A percentile compares a stretch with the other conserved stretches of the same genome.
phyloP scores from a whole-genome alignment of 78 protist genomes.

The Guillardia theta region DNA sequence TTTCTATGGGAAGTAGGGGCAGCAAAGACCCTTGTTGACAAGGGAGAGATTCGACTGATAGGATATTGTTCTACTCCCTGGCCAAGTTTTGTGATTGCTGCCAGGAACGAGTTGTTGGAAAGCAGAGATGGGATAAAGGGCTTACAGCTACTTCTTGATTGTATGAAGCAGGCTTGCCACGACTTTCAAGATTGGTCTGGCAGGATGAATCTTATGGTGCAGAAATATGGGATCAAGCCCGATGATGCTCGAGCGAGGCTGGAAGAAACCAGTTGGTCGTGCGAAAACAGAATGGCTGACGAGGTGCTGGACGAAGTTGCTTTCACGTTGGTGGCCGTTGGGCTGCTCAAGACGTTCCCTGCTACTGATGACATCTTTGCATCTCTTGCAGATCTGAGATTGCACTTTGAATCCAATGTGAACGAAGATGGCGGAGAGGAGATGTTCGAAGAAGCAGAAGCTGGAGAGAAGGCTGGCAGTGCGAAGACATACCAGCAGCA shows the following conservation, averaged over 20 bases:
- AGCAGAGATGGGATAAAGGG: too few species aligned
- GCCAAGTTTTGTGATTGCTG: neutral
- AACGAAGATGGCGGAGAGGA: too few species aligned
- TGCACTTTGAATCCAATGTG: too few species aligned
- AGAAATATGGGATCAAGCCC: neutral
- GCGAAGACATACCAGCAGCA: too few species aligned
- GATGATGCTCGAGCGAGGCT: neutral
- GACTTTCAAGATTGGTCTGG: neutral
- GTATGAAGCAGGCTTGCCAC: neutral
- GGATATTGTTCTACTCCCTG: neutral
- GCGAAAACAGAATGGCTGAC: neutral
- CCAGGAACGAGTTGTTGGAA: neutral
- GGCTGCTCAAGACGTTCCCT: neutral
- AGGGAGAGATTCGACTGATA: neutral
- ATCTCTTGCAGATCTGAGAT: neutral
- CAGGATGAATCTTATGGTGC: neutral
- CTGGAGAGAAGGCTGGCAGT: too few species aligned
- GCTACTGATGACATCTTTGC: neutral
- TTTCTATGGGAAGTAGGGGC: neutral
- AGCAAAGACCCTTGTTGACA: neutral
- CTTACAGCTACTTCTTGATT: too few species aligned
- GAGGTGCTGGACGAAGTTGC: slow-evolving; percentile 22
- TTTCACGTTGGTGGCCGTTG: neutral
- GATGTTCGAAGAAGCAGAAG: too few species aligned
- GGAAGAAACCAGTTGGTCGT: neutral